Evolutionary conservation across 2,329 filamentous ascomycete species (phyloP).

Genomic region (Aspergillus sergii): DNA sequence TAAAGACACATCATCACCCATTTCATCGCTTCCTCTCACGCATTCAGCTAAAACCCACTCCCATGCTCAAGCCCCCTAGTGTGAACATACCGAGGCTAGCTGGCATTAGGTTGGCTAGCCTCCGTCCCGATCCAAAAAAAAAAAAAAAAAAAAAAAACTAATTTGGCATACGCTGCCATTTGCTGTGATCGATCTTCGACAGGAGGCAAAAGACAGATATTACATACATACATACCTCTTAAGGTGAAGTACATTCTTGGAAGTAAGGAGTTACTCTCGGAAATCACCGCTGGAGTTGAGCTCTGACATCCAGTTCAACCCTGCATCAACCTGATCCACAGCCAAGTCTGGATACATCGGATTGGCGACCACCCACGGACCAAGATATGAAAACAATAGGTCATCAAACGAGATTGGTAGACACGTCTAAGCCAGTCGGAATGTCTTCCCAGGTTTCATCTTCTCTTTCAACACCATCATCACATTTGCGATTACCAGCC

Average conservation of each 20-base stretch:
- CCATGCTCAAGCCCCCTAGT: too few relatives aligned
- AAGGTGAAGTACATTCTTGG: background rate
- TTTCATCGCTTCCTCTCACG: background rate
- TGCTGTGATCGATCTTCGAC: too few relatives aligned
- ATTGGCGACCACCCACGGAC: background rate
- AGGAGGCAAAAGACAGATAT: too few relatives aligned
- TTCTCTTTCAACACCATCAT: background rate
- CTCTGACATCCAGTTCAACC: background rate
- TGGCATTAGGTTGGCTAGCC: too few relatives aligned
- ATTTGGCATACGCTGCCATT: too few relatives aligned
- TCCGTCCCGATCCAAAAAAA: background rate
- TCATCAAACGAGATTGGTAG: background rate
- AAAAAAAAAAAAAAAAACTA: too few relatives aligned
- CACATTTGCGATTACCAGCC: background rate
- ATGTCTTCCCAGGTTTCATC: background rate
- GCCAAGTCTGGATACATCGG: background rate
- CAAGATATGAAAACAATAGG: background rate
- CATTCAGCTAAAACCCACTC: background rate
- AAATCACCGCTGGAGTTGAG: background rate
- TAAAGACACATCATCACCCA: background rate
- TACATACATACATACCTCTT: too few relatives aligned
- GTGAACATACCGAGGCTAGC: too few relatives aligned
- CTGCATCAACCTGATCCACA: background rate
- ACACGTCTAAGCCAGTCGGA: background rate
- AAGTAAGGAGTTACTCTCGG: background rate